phyloP scores from a whole-genome alignment of 2,329 filamentous ascomycete genomes.

The Trichoderma koningii region DNA sequence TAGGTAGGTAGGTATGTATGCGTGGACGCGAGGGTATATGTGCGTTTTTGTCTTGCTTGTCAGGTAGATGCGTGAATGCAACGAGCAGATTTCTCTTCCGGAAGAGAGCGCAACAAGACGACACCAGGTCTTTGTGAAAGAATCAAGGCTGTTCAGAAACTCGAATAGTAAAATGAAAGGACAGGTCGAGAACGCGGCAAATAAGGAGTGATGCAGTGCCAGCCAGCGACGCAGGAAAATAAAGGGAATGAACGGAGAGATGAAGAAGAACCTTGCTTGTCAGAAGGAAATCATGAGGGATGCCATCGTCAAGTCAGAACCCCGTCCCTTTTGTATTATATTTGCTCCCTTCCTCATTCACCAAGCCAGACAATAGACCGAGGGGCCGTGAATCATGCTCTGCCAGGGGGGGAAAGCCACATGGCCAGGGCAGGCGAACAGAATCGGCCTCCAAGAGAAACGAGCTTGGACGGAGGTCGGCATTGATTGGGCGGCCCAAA shows the following conservation, averaged over 20 bases:
- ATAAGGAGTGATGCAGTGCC: slow-evolving; percentile 13
- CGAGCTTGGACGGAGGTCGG: background rate
- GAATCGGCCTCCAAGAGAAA: background rate
- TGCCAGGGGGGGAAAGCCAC: background rate
- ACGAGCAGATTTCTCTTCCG: background rate
- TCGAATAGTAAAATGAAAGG: background rate
- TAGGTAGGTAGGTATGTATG: background rate
- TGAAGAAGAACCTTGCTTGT: background rate
- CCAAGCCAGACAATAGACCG: background rate
- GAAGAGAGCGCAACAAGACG: slow-evolving; percentile 9
- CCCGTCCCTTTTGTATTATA: slow-evolving; percentile 20
- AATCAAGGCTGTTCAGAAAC: background rate
- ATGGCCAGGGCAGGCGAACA: background rate
- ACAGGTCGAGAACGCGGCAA: background rate
- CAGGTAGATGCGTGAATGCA: background rate
- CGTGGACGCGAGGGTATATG: background rate
- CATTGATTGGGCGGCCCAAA: slow-evolving; percentile 9
- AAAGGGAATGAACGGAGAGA: slow-evolving; percentile 13
- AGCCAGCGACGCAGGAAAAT: slow-evolving; percentile 14
- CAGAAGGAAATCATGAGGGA: slow-evolving; percentile 1
- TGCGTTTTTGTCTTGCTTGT: background rate
- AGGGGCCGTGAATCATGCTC: slow-evolving; percentile 16
- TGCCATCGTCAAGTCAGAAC: background rate
- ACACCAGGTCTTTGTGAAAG: slow-evolving; percentile 21
- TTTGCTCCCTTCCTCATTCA: background rate